Evolutionary conservation across 108 stramenopile genomes (phyloP).

Genomic region (Skeletonema menzelii): DNA sequence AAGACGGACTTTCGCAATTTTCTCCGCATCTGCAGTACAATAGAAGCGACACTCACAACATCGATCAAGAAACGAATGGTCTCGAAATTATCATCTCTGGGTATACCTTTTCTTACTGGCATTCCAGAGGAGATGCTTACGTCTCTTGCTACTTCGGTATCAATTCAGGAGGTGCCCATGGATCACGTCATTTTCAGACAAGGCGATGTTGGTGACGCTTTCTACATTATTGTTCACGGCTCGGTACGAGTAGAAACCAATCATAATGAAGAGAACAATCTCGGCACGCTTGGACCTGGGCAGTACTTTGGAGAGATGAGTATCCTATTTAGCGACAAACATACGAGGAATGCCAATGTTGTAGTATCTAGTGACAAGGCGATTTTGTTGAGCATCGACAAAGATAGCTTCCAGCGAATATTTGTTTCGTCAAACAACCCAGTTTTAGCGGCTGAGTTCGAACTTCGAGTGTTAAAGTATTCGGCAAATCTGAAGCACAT

Average conservation of each 20-base stretch:
- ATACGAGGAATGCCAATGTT: constrained; percentile 44
- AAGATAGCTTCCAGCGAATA: constrained; percentile 48
- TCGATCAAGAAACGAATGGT: constrained; percentile 57
- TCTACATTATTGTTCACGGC: constrained; percentile 59
- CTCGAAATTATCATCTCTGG: constrained; percentile 46
- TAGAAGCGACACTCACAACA: constrained; percentile 33
- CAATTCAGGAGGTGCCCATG: constrained; percentile 44
- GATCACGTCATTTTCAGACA: constrained; percentile 48
- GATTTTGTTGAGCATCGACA: constrained; percentile 48
- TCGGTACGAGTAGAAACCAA: constrained; percentile 40
- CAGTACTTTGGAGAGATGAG: constrained; percentile 89
- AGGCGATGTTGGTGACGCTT: constrained; percentile 51
- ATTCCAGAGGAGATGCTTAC: constrained; percentile 44
- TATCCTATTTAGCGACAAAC: constrained; percentile 56
- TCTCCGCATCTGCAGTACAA: constrained; percentile 40
- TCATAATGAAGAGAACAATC: constrained; percentile 42
- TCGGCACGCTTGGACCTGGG: constrained; percentile 79
- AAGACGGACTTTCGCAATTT: constrained; percentile 52
- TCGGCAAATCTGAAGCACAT: constrained; percentile 44
- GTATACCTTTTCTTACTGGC: constrained; percentile 53
- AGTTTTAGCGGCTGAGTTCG: constrained; percentile 40
- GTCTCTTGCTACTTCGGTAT: constrained; percentile 25
- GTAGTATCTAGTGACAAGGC: constrained; percentile 37
- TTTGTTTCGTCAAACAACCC: constrained; percentile 29
- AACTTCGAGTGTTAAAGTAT: constrained; percentile 38